Base-by-base conservation (phyloP, 495 filamentous ascomycete species). In the Podospora didyma region DNA sequence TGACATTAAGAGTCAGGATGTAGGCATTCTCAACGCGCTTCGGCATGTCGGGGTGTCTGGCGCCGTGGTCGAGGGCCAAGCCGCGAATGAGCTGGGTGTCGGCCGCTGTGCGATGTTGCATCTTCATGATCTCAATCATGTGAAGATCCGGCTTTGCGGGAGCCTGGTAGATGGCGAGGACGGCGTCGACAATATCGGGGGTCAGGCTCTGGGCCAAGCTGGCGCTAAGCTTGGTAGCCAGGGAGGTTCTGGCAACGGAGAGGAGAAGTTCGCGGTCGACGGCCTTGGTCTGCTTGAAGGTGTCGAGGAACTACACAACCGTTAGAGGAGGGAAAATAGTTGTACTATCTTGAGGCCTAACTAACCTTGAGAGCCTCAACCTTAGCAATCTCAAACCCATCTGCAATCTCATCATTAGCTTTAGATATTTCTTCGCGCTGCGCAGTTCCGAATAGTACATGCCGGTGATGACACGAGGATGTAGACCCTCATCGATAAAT, bases 101-200 rank as follows among this genome's bases (percentile, higher is more conserved):
- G 11, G 94, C 89, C 46, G 94, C 93, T 37, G 88, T 89, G 54
- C 93, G 90, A 76, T 99, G 94, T 71, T 97, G 94, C 94, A 99
- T 99, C 69, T 95, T 97, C 95, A 97, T 97, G 62, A 99, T 97
- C 74, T 99, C 94, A 60, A 99, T 81, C 94, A 99, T 99, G 75
- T 97, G 93, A 59, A 99, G 73, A 71, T 99, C 94, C 46, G 94
- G 94, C 76, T 97, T 97, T 60, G 85, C 86, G 26, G 90, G 89
- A 24, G 91, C 73, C 67, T 88, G 80, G 76, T 96, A 92, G 70
- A 99, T 99, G 47, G 95, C 81, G 52, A 97, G 82, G 46, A 97
- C 94, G 52, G 94, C 89, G 71, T 99, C 94, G 64, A 96, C 92
- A 61, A 99, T 96, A 62, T 87, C 85, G 31, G 94, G 90, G 20